Conservation (phyloP, 2,329 filamentous ascomycete genomes). For the Penicillium sp. region DNA sequence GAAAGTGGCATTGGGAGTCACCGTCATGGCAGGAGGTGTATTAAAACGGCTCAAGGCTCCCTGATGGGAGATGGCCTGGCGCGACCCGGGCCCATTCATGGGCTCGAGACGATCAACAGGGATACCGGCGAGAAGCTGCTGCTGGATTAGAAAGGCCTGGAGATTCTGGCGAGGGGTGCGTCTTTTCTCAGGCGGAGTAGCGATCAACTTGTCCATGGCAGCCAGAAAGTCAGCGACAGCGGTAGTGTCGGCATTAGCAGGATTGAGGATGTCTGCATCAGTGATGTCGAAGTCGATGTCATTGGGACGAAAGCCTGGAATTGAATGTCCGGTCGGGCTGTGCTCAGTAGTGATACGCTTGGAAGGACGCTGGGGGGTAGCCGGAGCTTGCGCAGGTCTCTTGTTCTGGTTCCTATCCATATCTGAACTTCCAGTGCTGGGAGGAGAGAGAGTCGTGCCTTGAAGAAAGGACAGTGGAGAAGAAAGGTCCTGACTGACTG, state of each 20-base stretch:
- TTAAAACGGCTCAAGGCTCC: not conserved
- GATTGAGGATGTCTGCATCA: not conserved
- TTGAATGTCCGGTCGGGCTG: not conserved
- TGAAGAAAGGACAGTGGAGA: not conserved
- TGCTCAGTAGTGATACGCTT: not conserved
- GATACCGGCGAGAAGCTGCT: slow-evolving; percentile 31
- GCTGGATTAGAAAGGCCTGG: slow-evolving; percentile 28
- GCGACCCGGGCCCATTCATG: slow-evolving; percentile 7
- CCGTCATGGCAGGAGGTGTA: not conserved
- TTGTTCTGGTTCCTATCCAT: not conserved
- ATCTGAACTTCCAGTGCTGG: not conserved
- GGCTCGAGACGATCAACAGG: slow-evolving; percentile 20
- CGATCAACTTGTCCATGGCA: not conserved
- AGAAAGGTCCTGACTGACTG: not conserved
- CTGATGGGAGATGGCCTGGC: not conserved
- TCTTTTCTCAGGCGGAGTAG: not conserved
- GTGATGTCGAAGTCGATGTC: not conserved
- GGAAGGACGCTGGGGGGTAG: not conserved
- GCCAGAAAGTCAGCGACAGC: not conserved
- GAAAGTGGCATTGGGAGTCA: slow-evolving; percentile 28
- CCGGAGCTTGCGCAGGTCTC: not conserved
- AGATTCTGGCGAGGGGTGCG: slow-evolving; percentile 6
- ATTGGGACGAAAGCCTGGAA: not conserved
- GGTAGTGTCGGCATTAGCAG: not conserved
- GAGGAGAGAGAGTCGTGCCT: not conserved